Evolutionary conservation across 2,329 filamentous ascomycete genomes (phyloP), one percentile per base, ranked within the genome.

Genomic region (Talaromyces albobiverticillius): DNA sequence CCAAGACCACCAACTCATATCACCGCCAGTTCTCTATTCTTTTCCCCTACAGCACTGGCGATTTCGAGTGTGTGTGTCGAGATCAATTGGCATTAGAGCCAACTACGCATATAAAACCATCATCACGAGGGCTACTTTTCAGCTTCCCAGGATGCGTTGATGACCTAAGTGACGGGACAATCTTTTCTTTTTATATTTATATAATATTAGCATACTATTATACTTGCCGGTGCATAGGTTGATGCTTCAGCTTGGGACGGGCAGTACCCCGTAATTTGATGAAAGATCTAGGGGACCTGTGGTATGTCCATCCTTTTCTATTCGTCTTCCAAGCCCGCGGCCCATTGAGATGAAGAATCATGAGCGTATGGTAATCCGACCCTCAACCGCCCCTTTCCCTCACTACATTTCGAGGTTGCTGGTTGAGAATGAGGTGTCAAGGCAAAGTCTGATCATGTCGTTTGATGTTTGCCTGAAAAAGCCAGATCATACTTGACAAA

Each of bases 91-190:
- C 59, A 53, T 61, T 60, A 57, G 53, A 58, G 57, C 57, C 46
- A 55, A 73, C 71, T 73, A 81, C 85, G 82, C 82, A 83, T 86
- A 78, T 87, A 90, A 90, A 90, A 90, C 87, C 86, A 86, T 89
- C 81, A 82, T 84, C 82, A 84, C 83, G 86, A 90, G 71, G 71
- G 69, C 71, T 73, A 59, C 26, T 42, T 46, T 63, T 41, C 18
- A 53, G 54, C 67, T 67, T 71, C 57, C 66, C 71, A 74, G 70
- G 70, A 76, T 69, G 63, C 70, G 72, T 62, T 75, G 72, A 75
- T 75, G 72, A 75, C 72, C 72, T 75, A 69, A 68, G 58, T 71
- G 71, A 67, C 67, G 72, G 66, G 67, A 75, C 72, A 75, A 58
- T 50, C 53, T 60, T 55, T 43, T 57, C 52, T 45, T 18, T 25